phyloP scores from a whole-genome alignment of 2,329 filamentous ascomycete species.

The Zasmidium cellare region DNA sequence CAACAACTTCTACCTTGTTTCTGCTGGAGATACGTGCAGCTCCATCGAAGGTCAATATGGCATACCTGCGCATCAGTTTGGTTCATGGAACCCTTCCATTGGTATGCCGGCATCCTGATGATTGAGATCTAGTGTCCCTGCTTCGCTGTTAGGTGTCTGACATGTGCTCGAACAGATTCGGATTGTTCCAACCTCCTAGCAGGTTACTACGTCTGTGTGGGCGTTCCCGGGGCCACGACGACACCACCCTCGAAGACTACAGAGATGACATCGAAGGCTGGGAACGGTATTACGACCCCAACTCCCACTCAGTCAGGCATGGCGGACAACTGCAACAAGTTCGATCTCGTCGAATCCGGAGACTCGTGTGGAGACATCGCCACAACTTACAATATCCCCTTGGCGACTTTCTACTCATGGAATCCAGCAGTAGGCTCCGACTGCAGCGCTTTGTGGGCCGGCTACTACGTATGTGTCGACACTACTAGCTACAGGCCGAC shows the following conservation, averaged over 20 bases:
- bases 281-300: slow-evolving; percentile 1
- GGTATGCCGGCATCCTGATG: background rate
- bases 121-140: too few species aligned
- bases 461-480: slow-evolving; percentile 10
- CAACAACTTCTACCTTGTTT: slow-evolving; percentile 5
- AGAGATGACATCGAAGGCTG: background rate
- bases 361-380: slow-evolving; percentile 8
- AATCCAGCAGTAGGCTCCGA: slow-evolving; percentile 12
- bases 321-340: slow-evolving; percentile 6
- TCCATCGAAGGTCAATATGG: slow-evolving; percentile 6
- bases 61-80: slow-evolving; percentile 5
- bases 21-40: slow-evolving; percentile 9
- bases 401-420: slow-evolving; percentile 10
- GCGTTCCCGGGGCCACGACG: background rate
- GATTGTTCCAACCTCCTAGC: background rate
- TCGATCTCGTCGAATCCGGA: slow-evolving; percentile 5
- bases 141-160: too few species aligned
- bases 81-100: slow-evolving; percentile 9
- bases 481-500: background rate
- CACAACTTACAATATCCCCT: slow-evolving; percentile 1
- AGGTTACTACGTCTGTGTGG: slow-evolving; percentile 11
- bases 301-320: slow-evolving; percentile 8
- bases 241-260: background rate
- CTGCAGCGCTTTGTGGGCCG: slow-evolving; percentile 3
- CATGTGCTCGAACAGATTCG: background rate